Conservation (phyloP, 192 early-diverging fungal species). For the Borealophlyctis nickersoniae region DNA sequence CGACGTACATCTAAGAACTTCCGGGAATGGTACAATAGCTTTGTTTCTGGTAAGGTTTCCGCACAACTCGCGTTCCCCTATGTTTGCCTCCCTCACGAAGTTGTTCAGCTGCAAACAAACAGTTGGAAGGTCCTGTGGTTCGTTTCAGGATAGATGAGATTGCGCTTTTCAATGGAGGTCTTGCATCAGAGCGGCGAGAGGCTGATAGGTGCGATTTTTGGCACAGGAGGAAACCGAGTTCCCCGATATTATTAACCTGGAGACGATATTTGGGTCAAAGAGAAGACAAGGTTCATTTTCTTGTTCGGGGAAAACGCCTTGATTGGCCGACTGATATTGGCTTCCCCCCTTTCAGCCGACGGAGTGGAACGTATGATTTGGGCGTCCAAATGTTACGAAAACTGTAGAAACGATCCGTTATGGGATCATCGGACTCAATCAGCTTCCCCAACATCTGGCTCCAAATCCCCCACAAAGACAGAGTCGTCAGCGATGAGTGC, state of each 20-base stretch:
- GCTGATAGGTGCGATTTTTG: too few relatives aligned
- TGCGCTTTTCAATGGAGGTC: too few relatives aligned
- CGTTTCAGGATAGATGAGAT: too few relatives aligned
- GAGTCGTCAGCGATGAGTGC: too few relatives aligned
- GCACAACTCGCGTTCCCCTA: too few relatives aligned
- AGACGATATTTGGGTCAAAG: conserved; percentile 21
- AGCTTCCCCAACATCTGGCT: too few relatives aligned
- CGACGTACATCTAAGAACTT: conserved; percentile 14
- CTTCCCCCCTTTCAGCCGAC: too few relatives aligned
- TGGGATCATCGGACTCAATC: conserved; percentile 18
- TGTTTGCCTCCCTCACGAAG: too few relatives aligned
- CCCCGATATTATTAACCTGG: conserved; percentile 19
- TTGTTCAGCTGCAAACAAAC: conserved; percentile 6
- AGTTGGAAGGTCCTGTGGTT: conserved; percentile 8
- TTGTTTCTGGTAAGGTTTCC: conserved; percentile 7
- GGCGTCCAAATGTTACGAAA: conserved; percentile 30
- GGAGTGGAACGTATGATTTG: conserved; percentile 33
- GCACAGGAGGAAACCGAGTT: conserved; percentile 14
- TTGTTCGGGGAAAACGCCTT: too few relatives aligned
- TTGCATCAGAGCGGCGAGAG: too few relatives aligned
- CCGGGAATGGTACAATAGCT: conserved; percentile 25
- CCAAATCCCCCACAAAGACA: too few relatives aligned
- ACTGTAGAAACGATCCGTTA: conserved; percentile 16
- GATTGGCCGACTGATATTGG: too few relatives aligned
- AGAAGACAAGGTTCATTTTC: not conserved